Evolutionary conservation across 768 basidiomycete species (phyloP), one percentile per base, ranked within the genome.

Genomic region (Tricholoma saponaceum): DNA sequence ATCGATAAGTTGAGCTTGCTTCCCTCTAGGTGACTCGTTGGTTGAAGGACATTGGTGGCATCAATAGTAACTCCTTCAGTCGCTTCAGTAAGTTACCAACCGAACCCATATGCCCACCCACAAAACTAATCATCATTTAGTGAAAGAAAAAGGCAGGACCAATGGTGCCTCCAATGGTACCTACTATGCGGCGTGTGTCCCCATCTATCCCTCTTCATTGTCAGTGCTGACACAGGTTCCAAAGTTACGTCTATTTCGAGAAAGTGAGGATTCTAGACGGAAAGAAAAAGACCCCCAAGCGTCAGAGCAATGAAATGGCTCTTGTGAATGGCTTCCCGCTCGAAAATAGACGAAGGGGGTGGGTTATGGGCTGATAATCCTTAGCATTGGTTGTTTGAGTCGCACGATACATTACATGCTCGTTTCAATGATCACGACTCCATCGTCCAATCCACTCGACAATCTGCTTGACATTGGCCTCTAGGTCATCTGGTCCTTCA

Each of bases 371-470:
- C 16, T 54, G 30, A 35, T 58, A 51, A 14, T 55, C 57, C 4
- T 47, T 23, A 44, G 43, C 9, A 44, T 20, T 18, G 6, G 5
- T 23, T 44, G 43, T 23, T 44, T 2, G 20, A 5, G 4, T 5
- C 9, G 43, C 43, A 23, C 12, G 8, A 13, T 23, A 22, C 12
- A 14, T 23, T 13, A 46, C 10, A 41, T 46, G 44, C 26, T 30
- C 8, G 28, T 50, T 57, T 47, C 52, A 23, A 60, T 74, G 75
- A 59, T 81, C 74, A 52, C 69, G 73, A 61, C 64, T 68, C 95
- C 96, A 99, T 26, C 75, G 72, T 51, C 77, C 76, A 54, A 96
- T 89, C 97, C 97, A 98, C 58, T 84, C 76, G n/a, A 90, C 82
- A 47, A 98, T 87, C 67, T 92, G 82, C 9, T 79, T 74, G n/a